Percentiles rank a stretch among this genome's conserved stretches.
Evolutionary conservation across 768 basidiomycete genomes (phyloP).

Genomic region (Cyclocybe cylindracea): DNA sequence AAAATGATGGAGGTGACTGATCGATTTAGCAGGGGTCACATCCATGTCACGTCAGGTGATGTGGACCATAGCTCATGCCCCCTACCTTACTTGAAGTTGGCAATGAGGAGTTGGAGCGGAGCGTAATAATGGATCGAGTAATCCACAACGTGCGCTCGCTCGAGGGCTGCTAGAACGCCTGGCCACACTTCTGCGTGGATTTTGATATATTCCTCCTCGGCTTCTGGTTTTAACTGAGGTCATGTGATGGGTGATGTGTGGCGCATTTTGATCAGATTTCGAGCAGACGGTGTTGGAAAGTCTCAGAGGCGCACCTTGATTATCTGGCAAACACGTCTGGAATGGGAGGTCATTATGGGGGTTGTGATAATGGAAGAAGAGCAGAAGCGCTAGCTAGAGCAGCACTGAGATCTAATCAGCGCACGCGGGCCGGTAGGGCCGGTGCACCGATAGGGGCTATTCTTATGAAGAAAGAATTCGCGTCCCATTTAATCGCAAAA

Average conservation of each 20-base stretch:
- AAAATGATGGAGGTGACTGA: no score
- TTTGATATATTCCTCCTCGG: constrained; percentile 52
- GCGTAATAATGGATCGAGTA: constrained; percentile 77
- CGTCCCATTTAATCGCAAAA: no score
- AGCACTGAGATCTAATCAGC: no score
- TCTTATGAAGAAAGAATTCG: no score
- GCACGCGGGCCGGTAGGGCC: no score
- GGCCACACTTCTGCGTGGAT: constrained; percentile 71
- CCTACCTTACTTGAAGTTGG: constrained; percentile 83
- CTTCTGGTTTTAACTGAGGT: constrained; percentile 53
- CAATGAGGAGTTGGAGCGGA: constrained; percentile 65
- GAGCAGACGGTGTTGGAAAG: not conserved
- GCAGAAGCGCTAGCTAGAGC: no score
- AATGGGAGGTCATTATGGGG: constrained; percentile 1
- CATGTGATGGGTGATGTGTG: not conserved
- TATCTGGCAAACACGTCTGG: constrained; percentile 69
- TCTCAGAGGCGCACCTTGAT: constrained; percentile 51
- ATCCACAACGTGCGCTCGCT: constrained; percentile 65
- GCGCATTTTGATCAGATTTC: not conserved
- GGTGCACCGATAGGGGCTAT: no score
- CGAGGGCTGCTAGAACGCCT: constrained; percentile 61
- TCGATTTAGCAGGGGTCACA: no score
- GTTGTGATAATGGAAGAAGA: no score
- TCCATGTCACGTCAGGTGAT: no score
- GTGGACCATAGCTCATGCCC: no score